These are phyloP conservation scores for Skeletonema potamos DNA, from an alignment of 108 stramenopile genomes.

Conservation along the genomic window DNA sequence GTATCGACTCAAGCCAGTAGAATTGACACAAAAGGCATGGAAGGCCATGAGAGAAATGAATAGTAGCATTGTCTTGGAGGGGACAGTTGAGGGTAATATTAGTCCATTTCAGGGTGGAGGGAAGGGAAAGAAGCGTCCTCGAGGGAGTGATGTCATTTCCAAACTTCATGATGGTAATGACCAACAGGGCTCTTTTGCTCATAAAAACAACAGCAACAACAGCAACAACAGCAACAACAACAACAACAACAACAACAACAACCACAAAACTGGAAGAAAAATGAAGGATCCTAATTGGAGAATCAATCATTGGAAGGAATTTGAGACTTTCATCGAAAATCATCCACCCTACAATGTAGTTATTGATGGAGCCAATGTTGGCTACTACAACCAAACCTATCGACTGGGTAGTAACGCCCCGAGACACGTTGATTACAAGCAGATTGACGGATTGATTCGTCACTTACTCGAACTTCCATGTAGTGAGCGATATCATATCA, in stretches of 20 bases:
- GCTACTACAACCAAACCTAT: constrained; percentile 92
- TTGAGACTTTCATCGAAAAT: constrained; percentile 33
- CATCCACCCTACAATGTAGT: constrained; percentile 61
- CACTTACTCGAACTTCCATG: constrained; percentile 50
- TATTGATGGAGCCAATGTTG: constrained; percentile 99
- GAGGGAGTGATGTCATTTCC: constrained; percentile 15
- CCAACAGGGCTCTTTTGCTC: neutral
- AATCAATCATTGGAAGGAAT: constrained; percentile 38
- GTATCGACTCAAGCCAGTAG: constrained; percentile 57
- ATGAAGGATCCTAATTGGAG: constrained; percentile 23
- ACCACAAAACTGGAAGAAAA: neutral
- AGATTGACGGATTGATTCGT: constrained; percentile 88
- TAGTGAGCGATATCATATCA: constrained; percentile 9
- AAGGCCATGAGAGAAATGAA: constrained; percentile 76
- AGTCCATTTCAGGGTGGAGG: constrained; percentile 80
- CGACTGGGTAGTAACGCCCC: constrained; percentile 51
- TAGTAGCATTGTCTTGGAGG: constrained; percentile 69
- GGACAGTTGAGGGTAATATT: constrained; percentile 54
- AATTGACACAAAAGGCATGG: constrained; percentile 58
- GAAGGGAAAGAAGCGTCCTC: constrained; percentile 73
- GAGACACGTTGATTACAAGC: constrained; percentile 88
- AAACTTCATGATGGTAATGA: constrained; percentile 1
- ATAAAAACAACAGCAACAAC: neutral
- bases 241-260: constrained; percentile 1
- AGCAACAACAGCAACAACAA: neutral